A percentile compares a stretch with the other conserved stretches of the same genome.
phyloP scores from a whole-genome alignment of 371 early-diverging fungal species.

The Smittium mucronatum region DNA sequence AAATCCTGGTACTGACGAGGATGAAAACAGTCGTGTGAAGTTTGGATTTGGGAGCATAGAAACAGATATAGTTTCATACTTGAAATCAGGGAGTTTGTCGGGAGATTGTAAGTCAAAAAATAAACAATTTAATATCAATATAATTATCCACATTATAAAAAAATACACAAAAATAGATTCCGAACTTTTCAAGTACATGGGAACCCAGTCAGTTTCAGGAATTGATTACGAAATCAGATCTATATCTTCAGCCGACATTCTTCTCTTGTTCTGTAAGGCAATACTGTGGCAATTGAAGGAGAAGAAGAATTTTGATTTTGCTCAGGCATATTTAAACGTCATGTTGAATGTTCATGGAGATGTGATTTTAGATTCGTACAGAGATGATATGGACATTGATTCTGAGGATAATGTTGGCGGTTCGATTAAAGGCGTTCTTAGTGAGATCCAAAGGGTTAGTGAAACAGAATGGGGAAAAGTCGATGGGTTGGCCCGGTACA shows the following conservation, averaged over 20 bases:
- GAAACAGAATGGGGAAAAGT: constrained; percentile 45
- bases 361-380: constrained; percentile 34
- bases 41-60: constrained; percentile 38
- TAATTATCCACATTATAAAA: neutral
- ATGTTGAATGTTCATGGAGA: constrained; percentile 69
- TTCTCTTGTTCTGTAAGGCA: constrained; percentile 48
- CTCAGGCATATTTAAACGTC: constrained; percentile 62
- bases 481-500: constrained; percentile 64
- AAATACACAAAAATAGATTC: too few species aligned
- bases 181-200: constrained; percentile 45
- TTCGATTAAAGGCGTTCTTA: constrained; percentile 37
- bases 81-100: constrained; percentile 27
- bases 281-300: constrained; percentile 42
- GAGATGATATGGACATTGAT: constrained; percentile 12
- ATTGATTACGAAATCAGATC: constrained; percentile 77
- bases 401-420: constrained; percentile 11
- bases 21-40: constrained; percentile 29
- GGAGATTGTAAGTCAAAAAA: neutral
- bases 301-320: constrained; percentile 71
- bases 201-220: constrained; percentile 61
- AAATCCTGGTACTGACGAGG: constrained; percentile 6
- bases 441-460: constrained; percentile 35
- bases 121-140: neutral
- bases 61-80: constrained; percentile 42
- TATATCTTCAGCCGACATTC: constrained; percentile 45